phyloP scores from a whole-genome alignment of 495 filamentous ascomycete species.

The Pyrenopolyporus hunteri region DNA sequence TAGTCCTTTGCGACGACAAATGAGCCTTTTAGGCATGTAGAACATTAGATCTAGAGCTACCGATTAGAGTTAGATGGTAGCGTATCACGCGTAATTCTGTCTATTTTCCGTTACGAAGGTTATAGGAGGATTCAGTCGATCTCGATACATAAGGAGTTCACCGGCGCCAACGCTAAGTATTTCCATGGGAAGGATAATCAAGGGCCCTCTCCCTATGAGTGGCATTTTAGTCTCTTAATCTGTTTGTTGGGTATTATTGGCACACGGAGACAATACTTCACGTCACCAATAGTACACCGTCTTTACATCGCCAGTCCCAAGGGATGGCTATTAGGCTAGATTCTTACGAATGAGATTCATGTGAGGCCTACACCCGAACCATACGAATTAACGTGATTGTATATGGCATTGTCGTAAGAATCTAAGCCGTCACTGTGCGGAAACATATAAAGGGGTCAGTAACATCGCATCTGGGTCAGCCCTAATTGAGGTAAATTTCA shows the following conservation, averaged over 20 bases:
- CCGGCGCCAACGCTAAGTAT: constrained; percentile 18
- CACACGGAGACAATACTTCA: neutral
- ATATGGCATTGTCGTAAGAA: neutral
- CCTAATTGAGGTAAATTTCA: too few relatives aligned
- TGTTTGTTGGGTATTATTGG: constrained; percentile 11
- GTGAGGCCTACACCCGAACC: constrained; percentile 3
- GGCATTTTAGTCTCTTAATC: constrained; percentile 12
- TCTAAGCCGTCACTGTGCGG: too few relatives aligned
- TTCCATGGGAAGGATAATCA: constrained; percentile 4
- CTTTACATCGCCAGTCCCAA: constrained; percentile 25
- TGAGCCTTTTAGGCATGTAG: constrained; percentile 65
- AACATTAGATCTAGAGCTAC: constrained; percentile 37
- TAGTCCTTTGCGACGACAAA: constrained; percentile 70
- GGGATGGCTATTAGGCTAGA: constrained; percentile 30
- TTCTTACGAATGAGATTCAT: constrained; percentile 15
- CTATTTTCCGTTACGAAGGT: constrained; percentile 9
- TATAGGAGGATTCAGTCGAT: constrained; percentile 20
- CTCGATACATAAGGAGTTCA: constrained; percentile 30
- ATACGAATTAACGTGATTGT: neutral
- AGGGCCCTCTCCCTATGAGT: constrained; percentile 4
- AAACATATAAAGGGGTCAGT: too few relatives aligned
- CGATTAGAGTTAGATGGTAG: constrained; percentile 27
- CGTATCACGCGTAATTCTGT: constrained; percentile 3
- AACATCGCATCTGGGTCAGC: too few relatives aligned
- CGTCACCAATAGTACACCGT: constrained; percentile 3